Conservation (phyloP, 2,329 filamentous ascomycete genomes). For the Trichoderma polysporum region DNA sequence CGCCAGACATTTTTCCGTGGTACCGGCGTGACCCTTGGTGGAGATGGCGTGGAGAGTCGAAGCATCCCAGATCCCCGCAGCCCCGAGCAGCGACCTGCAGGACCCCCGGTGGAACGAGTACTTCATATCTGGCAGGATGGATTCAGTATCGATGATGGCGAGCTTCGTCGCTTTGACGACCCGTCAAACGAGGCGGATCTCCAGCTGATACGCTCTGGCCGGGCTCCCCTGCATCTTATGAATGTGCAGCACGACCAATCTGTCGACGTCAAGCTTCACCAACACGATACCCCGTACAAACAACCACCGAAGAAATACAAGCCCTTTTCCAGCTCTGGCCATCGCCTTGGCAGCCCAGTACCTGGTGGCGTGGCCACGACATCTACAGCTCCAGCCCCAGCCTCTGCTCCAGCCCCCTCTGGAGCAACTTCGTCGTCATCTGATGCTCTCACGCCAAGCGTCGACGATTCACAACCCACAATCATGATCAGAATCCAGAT, state of each 20-base stretch:
- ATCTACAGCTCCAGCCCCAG: slow-evolving; percentile 28
- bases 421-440: slow-evolving; percentile 38
- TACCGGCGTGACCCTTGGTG: slow-evolving; percentile 72
- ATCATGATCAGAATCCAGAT: slow-evolving; percentile 74
- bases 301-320: slow-evolving; percentile 72
- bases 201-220: slow-evolving; percentile 72
- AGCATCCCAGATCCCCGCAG: slow-evolving; percentile 61
- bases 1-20: slow-evolving; percentile 62
- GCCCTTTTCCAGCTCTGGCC: slow-evolving; percentile 70
- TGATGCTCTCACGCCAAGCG: slow-evolving; percentile 34
- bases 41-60: slow-evolving; percentile 71
- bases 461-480: slow-evolving; percentile 67
- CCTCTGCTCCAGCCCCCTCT: slow-evolving; percentile 35
- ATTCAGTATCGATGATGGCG: slow-evolving; percentile 81
- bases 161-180: slow-evolving; percentile 75
- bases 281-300: slow-evolving; percentile 70
- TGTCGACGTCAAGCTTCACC: slow-evolving; percentile 75
- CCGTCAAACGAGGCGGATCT: slow-evolving; percentile 70
- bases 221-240: slow-evolving; percentile 75
- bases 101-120: slow-evolving; percentile 61
- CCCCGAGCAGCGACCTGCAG: slow-evolving; percentile 27
- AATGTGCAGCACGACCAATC: slow-evolving; percentile 72
- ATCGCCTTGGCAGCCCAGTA: slow-evolving; percentile 74
- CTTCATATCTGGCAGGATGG: slow-evolving; percentile 82
- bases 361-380: slow-evolving; percentile 52